Conservation (phyloP, 2,329 filamentous ascomycete species). For the Fusarium hostae region DNA sequence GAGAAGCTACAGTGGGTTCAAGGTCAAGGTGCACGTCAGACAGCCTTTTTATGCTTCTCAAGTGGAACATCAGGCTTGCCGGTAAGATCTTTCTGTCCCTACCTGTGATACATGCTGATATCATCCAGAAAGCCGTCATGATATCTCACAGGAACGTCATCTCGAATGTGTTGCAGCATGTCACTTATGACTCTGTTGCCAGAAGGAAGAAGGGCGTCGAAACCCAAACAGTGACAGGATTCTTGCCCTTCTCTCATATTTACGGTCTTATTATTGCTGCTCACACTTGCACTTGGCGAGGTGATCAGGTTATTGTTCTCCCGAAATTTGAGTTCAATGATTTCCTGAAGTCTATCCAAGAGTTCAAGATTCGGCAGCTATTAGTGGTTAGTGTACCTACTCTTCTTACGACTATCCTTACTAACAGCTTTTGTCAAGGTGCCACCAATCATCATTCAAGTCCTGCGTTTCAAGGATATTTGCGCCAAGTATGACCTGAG, state of each 20-base stretch:
- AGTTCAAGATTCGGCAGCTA: slow-evolving; percentile 25
- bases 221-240: slow-evolving; percentile 66
- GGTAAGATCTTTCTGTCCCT: slow-evolving; percentile 51
- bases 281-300: slow-evolving; percentile 73
- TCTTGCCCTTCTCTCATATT: slow-evolving; percentile 84
- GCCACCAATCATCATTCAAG: slow-evolving; percentile 21
- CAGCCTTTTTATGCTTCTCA: slow-evolving; percentile 82
- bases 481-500: slow-evolving; percentile 29
- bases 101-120: neutral
- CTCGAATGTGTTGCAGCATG: slow-evolving; percentile 75
- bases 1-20: slow-evolving; percentile 64
- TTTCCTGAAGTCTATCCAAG: slow-evolving; percentile 57
- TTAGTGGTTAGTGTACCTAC: neutral
- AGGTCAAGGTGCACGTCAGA: slow-evolving; percentile 73
- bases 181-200: slow-evolving; percentile 52
- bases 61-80: slow-evolving; percentile 83
- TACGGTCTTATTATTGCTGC: slow-evolving; percentile 79
- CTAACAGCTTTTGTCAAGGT: neutral
- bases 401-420: rapidly evolving
- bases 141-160: slow-evolving; percentile 84
- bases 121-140: slow-evolving; percentile 79
- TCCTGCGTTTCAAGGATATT: neutral
- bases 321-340: slow-evolving; percentile 78
- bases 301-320: slow-evolving; percentile 78
- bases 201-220: slow-evolving; percentile 50